Conservation (phyloP, 768 basidiomycete species). For the Postia placenta region DNA sequence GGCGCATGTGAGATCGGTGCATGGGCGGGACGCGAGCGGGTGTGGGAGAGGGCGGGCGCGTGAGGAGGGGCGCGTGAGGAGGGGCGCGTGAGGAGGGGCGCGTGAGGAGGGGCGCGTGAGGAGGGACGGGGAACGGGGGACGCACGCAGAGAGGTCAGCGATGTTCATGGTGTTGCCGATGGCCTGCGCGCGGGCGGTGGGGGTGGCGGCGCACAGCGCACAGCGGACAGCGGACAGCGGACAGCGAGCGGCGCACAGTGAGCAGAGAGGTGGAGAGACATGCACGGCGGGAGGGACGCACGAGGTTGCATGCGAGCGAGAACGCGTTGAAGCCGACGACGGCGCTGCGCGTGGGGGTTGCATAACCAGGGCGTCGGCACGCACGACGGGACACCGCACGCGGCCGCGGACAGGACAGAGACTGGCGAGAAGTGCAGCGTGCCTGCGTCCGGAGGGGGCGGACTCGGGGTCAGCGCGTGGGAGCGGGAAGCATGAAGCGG, state of each 20-base stretch:
- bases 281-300: not conserved
- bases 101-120: no score
- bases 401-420: no score
- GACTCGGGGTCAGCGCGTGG: no score
- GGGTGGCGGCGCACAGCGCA: not conserved
- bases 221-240: no score
- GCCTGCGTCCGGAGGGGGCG: no score
- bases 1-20: not conserved
- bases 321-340: not conserved
- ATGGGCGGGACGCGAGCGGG: not conserved
- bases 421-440: not conserved
- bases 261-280: not conserved
- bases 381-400: no score
- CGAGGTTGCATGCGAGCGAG: not conserved
- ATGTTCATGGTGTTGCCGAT: not conserved
- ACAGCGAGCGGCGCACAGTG: not conserved
- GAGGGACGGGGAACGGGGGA: not conserved
- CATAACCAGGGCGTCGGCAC: no score
- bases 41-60: no score
- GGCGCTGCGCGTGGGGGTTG: not conserved
- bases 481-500: no score
- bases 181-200: not conserved
- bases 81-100: no score
- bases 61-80: no score
- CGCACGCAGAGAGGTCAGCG: not conserved